phyloP scores from a whole-genome alignment of 208 protist species.

The Trichomonas gallinae region DNA sequence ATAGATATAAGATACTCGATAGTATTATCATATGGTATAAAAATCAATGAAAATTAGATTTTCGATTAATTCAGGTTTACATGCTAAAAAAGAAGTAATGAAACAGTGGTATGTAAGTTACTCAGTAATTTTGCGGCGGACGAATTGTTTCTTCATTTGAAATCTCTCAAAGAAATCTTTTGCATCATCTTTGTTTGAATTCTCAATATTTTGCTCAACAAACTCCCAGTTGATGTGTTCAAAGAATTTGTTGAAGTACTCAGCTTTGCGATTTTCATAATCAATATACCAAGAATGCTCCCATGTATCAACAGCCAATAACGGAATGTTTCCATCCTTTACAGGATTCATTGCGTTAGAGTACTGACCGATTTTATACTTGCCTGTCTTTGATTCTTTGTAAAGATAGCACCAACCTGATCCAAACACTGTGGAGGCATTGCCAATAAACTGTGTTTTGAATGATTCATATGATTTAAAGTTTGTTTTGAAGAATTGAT shows the following conservation, averaged over 20 bases:
- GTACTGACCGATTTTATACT: not conserved
- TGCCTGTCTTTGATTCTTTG: not conserved
- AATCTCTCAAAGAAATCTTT: not conserved
- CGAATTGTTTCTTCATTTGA: too few species aligned
- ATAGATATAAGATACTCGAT: too few species aligned
- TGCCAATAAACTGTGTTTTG: not conserved
- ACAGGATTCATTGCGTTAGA: not conserved
- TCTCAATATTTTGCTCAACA: not conserved
- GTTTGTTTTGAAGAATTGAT: not conserved
- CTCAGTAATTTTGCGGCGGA: too few species aligned
- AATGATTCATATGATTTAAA: not conserved
- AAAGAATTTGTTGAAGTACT: not conserved
- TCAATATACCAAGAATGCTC: slow-evolving; percentile 18
- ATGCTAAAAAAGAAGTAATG: too few species aligned
- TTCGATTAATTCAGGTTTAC: too few species aligned
- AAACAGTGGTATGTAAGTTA: too few species aligned
- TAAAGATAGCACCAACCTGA: not conserved
- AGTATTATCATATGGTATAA: too few species aligned
- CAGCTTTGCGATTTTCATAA: not conserved
- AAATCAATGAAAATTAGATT: too few species aligned
- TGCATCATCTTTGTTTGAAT: not conserved
- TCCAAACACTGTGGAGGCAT: not conserved
- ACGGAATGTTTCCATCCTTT: not conserved
- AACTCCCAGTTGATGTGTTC: not conserved
- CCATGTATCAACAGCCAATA: not conserved